These are phyloP conservation scores for Solanum sejunctum DNA, from an alignment of 257 asterid genomes.

Conservation along the genomic window DNA sequence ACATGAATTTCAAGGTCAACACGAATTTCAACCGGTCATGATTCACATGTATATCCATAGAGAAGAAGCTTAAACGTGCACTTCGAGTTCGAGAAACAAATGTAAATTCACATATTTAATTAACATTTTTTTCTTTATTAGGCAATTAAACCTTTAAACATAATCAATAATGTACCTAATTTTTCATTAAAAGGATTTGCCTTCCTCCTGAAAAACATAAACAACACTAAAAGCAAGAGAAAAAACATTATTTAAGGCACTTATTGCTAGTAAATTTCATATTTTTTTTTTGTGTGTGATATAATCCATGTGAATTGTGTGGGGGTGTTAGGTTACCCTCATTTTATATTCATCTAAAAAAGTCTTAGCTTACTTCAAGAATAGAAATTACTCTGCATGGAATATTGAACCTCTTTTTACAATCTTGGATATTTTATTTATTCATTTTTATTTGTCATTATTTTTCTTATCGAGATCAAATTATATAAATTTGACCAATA, in stretches of 20 bases:
- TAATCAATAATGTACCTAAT: not conserved
- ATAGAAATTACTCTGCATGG: not conserved
- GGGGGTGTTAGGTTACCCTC: not conserved
- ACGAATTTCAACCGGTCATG: not conserved
- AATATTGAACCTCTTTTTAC: not conserved
- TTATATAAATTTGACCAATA: too few species aligned
- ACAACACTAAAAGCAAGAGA: not conserved
- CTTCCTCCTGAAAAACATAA: not conserved
- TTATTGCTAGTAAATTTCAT: not conserved
- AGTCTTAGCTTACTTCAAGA: not conserved
- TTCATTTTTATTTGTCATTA: too few species aligned
- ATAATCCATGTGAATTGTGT: not conserved
- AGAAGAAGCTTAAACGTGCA: not conserved
- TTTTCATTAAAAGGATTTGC: not conserved
- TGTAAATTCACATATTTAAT: not conserved
- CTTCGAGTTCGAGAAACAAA: slow-evolving; percentile 11
- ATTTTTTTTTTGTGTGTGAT: not conserved
- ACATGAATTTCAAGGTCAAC: too few species aligned
- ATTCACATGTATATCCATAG: not conserved
- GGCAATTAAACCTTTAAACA: not conserved
- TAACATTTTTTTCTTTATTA: not conserved
- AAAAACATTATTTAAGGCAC: not conserved
- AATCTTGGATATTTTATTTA: not conserved
- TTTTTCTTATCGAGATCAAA: too few species aligned
- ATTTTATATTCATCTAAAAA: not conserved